A percentile compares a stretch with the other conserved stretches of the same genome.
These are phyloP conservation scores for Vanderwaltozyma verrucispora DNA, from an alignment of 805 yeast species.

Conservation along the genomic window DNA sequence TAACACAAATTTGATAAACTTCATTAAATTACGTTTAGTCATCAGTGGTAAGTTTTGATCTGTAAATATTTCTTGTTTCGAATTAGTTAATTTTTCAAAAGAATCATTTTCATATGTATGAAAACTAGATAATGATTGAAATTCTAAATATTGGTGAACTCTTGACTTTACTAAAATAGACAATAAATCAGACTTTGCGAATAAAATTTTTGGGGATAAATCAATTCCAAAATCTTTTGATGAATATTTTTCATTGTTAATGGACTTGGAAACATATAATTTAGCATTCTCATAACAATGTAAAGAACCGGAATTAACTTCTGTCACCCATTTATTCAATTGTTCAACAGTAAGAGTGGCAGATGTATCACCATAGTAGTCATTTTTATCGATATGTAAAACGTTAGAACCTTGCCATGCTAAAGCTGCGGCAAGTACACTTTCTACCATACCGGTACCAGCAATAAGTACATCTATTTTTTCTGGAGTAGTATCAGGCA, in stretches of 20 bases:
- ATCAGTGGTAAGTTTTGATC: constrained; percentile 66
- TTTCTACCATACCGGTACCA: constrained; percentile 88
- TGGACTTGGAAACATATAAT: constrained; percentile 62
- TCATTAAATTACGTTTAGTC: constrained; percentile 75
- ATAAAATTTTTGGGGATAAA: constrained; percentile 74
- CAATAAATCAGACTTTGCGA: constrained; percentile 82
- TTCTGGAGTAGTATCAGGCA: constrained; percentile 49
- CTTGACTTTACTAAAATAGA: constrained; percentile 70
- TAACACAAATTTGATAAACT: constrained; percentile 78
- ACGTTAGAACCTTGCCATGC: constrained; percentile 99
- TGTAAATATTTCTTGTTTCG: constrained; percentile 90
- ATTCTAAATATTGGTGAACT: constrained; percentile 85
- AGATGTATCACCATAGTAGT: constrained; percentile 79
- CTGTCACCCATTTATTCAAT: constrained; percentile 68
- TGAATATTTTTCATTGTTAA: constrained; percentile 32
- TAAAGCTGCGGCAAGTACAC: constrained; percentile 83
- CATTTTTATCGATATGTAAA: constrained; percentile 75
- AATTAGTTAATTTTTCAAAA: constrained; percentile 74
- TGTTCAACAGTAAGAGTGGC: constrained; percentile 86
- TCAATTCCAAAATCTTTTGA: constrained; percentile 82
- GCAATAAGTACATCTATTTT: constrained; percentile 80
- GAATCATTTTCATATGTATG: constrained; percentile 91
- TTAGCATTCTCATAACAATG: constrained; percentile 56
- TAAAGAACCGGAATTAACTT: constrained; percentile 40
- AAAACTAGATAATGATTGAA: constrained; percentile 77